A percentile compares a stretch with the other conserved stretches of the same genome.
Conservation (phyloP, 768 basidiomycete species). For the Favolaschia claudopus region DNA sequence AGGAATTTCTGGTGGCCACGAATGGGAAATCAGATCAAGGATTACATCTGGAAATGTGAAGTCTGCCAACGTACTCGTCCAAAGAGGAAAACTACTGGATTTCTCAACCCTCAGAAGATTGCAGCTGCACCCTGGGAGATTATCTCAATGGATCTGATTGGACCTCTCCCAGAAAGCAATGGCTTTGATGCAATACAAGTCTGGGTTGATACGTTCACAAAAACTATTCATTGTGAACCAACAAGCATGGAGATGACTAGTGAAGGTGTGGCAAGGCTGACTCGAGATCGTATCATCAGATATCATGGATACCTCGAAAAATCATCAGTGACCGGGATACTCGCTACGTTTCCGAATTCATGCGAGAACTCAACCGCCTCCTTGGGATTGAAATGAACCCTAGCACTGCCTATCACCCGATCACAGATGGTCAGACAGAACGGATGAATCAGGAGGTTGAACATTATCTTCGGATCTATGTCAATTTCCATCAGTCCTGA, state of each 20-base stretch:
- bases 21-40: conserved; percentile 32
- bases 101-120: conserved; percentile 28
- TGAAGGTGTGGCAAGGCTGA: conserved; percentile 29
- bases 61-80: no score
- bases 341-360: conserved; percentile 36
- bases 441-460: no score
- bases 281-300: conserved; percentile 27
- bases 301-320: conserved; percentile 31
- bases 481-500: no score
- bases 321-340: conserved; percentile 1
- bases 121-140: no score
- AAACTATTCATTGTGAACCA: no score
- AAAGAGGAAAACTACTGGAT: conserved; percentile 39
- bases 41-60: no score
- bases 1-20: conserved; percentile 27
- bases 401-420: conserved; percentile 48
- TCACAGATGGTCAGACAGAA: conserved; percentile 51
- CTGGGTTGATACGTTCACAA: no score
- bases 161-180: no score
- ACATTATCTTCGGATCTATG: no score
- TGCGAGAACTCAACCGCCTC: conserved; percentile 30
- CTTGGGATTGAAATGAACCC: conserved; percentile 39
- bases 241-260: no score
- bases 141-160: no score
- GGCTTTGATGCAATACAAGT: no score